phyloP scores from a whole-genome alignment of 306 rosid species.

The Fragaria iinumae region DNA sequence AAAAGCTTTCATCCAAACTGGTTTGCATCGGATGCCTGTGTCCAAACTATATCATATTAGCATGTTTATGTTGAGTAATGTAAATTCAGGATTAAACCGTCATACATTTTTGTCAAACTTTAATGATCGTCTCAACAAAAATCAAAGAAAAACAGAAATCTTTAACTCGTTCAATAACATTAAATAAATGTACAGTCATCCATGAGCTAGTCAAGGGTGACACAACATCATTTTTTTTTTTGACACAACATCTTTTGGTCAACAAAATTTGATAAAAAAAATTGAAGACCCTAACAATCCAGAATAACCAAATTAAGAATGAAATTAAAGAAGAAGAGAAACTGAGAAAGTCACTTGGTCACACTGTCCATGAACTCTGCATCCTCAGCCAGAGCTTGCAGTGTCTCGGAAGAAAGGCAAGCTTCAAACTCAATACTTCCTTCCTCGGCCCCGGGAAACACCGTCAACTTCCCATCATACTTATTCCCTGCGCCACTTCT shows the following conservation, averaged over 20 bases:
- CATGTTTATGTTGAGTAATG: too few species aligned
- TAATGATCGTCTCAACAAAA: too few species aligned
- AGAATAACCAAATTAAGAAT: background rate
- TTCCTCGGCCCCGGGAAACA: constrained; percentile 36
- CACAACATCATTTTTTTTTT: too few species aligned
- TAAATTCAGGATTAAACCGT: too few species aligned
- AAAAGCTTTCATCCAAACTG: too few species aligned
- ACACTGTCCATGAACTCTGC: constrained; percentile 26
- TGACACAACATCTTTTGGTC: background rate
- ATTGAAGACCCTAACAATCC: background rate
- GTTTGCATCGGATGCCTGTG: too few species aligned
- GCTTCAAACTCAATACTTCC: constrained; percentile 46
- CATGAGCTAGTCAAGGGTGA: too few species aligned
- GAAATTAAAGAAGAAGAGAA: background rate
- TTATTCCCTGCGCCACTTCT: constrained; percentile 4
- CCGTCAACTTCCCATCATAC: background rate
- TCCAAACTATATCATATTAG: too few species aligned
- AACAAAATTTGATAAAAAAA: background rate
- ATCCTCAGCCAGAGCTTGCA: constrained; percentile 33
- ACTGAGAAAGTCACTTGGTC: background rate
- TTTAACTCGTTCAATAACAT: too few species aligned
- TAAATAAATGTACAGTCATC: too few species aligned
- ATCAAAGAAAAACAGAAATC: too few species aligned
- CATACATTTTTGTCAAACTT: too few species aligned
- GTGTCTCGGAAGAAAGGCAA: constrained; percentile 28